Conservation (phyloP, 2,329 filamentous ascomycete species). For the Colletotrichum neosansevieriae region DNA sequence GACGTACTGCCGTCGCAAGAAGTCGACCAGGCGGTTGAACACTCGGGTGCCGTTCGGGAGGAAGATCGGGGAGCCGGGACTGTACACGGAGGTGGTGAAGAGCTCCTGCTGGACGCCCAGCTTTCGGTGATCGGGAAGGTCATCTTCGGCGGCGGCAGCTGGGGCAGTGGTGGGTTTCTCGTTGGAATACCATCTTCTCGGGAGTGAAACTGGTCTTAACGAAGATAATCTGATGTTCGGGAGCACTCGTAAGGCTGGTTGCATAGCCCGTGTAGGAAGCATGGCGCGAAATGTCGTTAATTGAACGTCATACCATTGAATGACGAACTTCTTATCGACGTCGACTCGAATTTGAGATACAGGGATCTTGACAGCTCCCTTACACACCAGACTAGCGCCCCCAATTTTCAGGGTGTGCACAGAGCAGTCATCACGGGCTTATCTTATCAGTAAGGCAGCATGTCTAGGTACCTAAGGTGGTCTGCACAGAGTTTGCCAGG, state of each 20-base stretch:
- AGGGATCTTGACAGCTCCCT: conserved; percentile 28
- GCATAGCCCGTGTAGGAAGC: conserved; percentile 44
- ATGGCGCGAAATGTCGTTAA: conserved; percentile 42
- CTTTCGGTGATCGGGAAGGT: conserved; percentile 68
- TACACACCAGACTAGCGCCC: conserved; percentile 20
- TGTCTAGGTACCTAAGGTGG: too few relatives aligned
- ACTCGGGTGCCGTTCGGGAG: conserved; percentile 84
- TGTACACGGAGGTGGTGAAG: conserved; percentile 83
- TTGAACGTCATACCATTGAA: conserved; percentile 30
- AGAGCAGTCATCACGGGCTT: background rate
- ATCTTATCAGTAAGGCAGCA: conserved; percentile 2
- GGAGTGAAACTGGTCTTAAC: background rate
- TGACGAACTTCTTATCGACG: background rate
- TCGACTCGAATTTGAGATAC: conserved; percentile 24
- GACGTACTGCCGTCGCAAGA: conserved; percentile 85
- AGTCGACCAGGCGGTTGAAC: conserved; percentile 85
- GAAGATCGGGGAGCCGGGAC: conserved; percentile 87
- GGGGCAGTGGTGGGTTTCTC: conserved; percentile 13
- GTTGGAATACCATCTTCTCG: conserved; percentile 32
- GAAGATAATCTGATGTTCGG: conserved; percentile 5
- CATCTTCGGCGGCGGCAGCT: conserved; percentile 19
- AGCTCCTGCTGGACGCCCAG: conserved; percentile 77
- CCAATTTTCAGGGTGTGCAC: conserved; percentile 7
- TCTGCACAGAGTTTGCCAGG: too few relatives aligned
- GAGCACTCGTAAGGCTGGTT: conserved; percentile 38